Evolutionary conservation across 305 asterid species (phyloP), one percentile per base, ranked within the genome.

Genomic region (Fraxinus baroniana): DNA sequence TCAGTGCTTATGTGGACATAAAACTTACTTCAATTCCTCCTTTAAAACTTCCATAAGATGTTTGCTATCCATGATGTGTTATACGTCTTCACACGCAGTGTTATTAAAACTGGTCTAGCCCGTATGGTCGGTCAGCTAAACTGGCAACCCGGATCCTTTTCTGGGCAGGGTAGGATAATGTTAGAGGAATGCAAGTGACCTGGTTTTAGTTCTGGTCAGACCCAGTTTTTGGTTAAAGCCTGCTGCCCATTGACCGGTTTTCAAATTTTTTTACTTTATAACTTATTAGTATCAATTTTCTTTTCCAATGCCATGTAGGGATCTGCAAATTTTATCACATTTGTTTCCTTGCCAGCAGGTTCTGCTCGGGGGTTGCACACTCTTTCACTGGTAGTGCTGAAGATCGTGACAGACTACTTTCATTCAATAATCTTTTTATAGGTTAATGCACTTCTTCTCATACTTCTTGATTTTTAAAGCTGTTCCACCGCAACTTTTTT

Each of bases 341-440:
- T 41, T 66, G 24, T 37, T 35, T 64, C 77, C 62, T 76, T 70
- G 32, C 70, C 62, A 74, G 75, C 88, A 95, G 99, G 89, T 94
- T 94, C 88, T 83, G 81, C 88, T 91, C 88, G 75, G 98, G 98
- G 80, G 98, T 93, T 86, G 95, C 92, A 57, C 99, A 95, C 88
- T 95, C 99, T 76, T 95, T 95, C 86, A 95, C 97, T 76, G 99
- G 93, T 78, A 90, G 91, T 88, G 91, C 97, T 28, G 90, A 93
- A 83, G 99, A 95, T 70, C 90, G 97, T 80, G 97, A 95, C 76
- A 90, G 87, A 68, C 94, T 94, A 81, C 94, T 95, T 71, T 89
- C 91, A 41, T 94, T 95, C 60, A 86, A 81, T 82, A 92, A 91
- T 86, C 86, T 95, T 83, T 90, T 88, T 82, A 88, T 94, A 91